Base-by-base conservation (phyloP, 2,329 filamentous ascomycete genomes). In the Rachicladosporium sp. region DNA sequence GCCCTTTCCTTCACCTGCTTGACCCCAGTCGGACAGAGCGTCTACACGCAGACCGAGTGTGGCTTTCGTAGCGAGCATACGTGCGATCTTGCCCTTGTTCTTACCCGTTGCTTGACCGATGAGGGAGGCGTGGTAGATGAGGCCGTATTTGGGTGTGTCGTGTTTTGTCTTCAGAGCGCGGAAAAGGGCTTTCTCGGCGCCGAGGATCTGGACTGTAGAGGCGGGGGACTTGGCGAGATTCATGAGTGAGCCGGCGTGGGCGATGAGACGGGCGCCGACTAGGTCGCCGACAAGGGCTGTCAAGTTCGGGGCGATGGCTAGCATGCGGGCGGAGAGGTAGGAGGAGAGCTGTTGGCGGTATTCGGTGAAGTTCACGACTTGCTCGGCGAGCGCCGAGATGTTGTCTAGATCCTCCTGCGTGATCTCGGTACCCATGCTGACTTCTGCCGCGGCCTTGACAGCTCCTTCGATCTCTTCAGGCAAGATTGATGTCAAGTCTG, bases 61-160 rank as follows among this genome's bases (percentile, higher is more conserved):
- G 35, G 89, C 80, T 73, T 96, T 96, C 51, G 89, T 82, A 36
- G 91, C 83, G 45, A 98, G 75, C 71, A 94, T 87, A 74, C 91
- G 85, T 32, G 91, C 91, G 58, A 98, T 94, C 73, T 98, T 98
- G 55, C 91, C 91, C 80, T 98, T 98, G 73, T 96, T 96, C 71
- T 86, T 89, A 56, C 91, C 91, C 12, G 85, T 93, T 23, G 91
- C 91, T 68, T 98, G 91, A 33, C 91, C 93, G 49, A 98, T 93
- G 34, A 98, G 76, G 21, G 85, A 91, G 36, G 84, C 82, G 65
- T 93, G 83, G 68, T 91, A 93, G 61, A 93, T 85, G 49, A 93
- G 74, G 74, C 91, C 91, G 57, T 96, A 98, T 67, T 96, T 98
- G 59, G 91, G 91, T 31, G 91, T 98, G 59, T 95, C 87, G 65